Evolutionary conservation across 78 protist species (phyloP), one percentile per base, ranked within the genome.

Genomic region (Dictyostelium citrinum): DNA sequence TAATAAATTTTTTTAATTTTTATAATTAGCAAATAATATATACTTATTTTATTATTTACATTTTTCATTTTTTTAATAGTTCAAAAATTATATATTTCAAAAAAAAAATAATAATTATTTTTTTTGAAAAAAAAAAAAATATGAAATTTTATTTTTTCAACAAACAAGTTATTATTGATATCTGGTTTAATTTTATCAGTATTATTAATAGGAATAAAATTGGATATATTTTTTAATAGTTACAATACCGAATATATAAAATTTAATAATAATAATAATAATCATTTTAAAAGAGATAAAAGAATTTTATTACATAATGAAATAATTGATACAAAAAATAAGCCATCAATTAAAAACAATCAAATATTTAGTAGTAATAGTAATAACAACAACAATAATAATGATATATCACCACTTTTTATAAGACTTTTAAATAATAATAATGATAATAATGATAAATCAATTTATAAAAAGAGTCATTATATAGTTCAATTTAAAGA

Each of bases 401-500:
- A 70, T 33, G 17, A 35, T 33, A 35, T 35, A 27, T 35, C 45
- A 71, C n/a, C 45, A 35, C 12, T 20, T 35, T 12, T n/a, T n/a
- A 43, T 46, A n/a, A 75, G 55, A 24, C 1, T 75, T 8, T 39
- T 75, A 43, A 75, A n/a, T 14, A 74, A 74, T 33, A 71, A 74
- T 24, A 72, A 20, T 11, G 72, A 71, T 10, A 20, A 27, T 29
- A 11, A 70, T 20, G 46, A 8, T 5, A 37, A n/a, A n/a, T 74
- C 24, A 76, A 60, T 64, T 2, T 75, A 24, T 74, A 74, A 43
- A 41, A 75, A 75, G 41, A 75, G 24, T 75, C 58, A 41, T 41
- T 75, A 41, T 75, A n/a, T 75, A 6, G 58, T 75, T 20, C 81
- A 75, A 75, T 75, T 75, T 75, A 41, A 35, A 75, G 81, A 75